Evolutionary conservation across 75 land plant species (phyloP), one percentile per base, ranked within the genome.

Genomic region (Picea glauca): DNA sequence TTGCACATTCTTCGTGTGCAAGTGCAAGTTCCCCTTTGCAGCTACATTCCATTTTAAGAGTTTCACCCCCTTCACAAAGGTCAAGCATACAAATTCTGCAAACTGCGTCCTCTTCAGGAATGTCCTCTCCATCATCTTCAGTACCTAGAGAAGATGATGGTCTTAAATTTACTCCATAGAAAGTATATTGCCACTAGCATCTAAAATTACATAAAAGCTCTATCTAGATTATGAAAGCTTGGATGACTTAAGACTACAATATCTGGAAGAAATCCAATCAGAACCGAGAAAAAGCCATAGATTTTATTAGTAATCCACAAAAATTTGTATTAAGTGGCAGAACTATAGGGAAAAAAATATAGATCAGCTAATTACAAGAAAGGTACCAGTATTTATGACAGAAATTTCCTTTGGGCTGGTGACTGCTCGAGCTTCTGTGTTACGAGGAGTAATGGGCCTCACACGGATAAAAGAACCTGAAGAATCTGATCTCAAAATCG

Each of bases 21-120:
- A 93, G 85, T 40, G 93, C 87, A 57, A 93, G 91, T 77, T 87
- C 95, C 0, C 95, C 95, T 77, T 93, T 93, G 88, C 95, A 93
- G 80, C 83, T 85, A 72, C 95, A 93, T 81, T 93, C 95, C 86
- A 91, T 75, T 81, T 91, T 93, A 21, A 93, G 79, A 18, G 91
- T 93, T 58, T 93, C 84, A 72, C 87, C 89, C 30, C 88, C 95
- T 88, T 93, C 95, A 70, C 78, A 76, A 33, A 93, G 82, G 43
- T 93, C 95, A 38, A 85, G 73, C 76, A 93, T 40, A 76, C 95
- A 93, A 72, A 93, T 93, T 72, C 95, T 85, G 79, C 95, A 93
- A 54, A 93, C 90, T 67, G 95, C 95, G 38, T 91, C 91, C 64
- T 93, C 95, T 81, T 91, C 91, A 21, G 89, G 82, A 77, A 93